Percentiles rank a stretch among this genome's conserved stretches.
phyloP scores from a whole-genome alignment of 2,329 filamentous ascomycete species.

The Stenocarpella maydis region DNA sequence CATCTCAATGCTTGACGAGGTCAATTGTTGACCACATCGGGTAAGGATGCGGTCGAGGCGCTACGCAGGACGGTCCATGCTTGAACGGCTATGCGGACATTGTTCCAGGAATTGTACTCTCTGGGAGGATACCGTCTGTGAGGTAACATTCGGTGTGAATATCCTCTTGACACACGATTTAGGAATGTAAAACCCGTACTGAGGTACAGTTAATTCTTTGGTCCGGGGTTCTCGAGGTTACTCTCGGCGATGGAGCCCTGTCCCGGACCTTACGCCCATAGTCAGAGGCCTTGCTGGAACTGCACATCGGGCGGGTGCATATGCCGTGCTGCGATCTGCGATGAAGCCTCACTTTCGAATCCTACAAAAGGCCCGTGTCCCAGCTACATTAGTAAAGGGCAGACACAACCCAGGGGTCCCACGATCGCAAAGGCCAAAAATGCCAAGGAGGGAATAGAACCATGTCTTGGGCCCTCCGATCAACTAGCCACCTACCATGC shows the following conservation, averaged over 20 bases:
- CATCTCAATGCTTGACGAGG: not conserved
- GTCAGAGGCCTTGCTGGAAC: no score
- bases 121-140: not conserved
- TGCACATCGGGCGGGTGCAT: not conserved
- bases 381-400: constrained; percentile 8
- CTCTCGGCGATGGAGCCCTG: not conserved
- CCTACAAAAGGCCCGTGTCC: not conserved
- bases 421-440: not conserved
- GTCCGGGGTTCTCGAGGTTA: not conserved
- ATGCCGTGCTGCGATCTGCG: not conserved
- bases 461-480: constrained; percentile 9
- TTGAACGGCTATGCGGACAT: not conserved
- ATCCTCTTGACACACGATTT: not conserved
- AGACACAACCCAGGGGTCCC: not conserved
- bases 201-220: no score
- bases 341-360: constrained; percentile 1
- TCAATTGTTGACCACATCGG: no score
- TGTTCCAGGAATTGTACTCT: not conserved
- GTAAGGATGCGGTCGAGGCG: not conserved
- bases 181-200: not conserved
- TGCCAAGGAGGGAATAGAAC: not conserved
- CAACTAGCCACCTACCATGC: constrained; percentile 15
- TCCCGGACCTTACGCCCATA: not conserved
- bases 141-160: not conserved
- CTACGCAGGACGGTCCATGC: not conserved